Percentiles rank a stretch among this genome's conserved stretches.
Evolutionary conservation across 1,284 basidiomycete genomes (phyloP).

Genomic region (Grifola frondosa): DNA sequence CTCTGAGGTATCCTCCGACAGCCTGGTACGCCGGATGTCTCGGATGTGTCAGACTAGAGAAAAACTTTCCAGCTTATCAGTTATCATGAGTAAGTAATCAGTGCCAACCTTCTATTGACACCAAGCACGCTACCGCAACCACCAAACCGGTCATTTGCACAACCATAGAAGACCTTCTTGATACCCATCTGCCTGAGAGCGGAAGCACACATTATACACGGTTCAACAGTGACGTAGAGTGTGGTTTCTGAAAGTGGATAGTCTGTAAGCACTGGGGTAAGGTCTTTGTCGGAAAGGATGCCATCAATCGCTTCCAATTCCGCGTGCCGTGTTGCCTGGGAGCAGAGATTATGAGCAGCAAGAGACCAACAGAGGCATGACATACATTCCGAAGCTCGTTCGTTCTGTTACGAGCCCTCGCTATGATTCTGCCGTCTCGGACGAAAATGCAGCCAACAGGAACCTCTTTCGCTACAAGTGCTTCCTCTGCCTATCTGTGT

Average conservation of each 20-base stretch:
- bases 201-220: constrained; percentile 98
- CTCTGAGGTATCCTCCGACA: constrained; percentile 80
- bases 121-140: constrained; percentile 95
- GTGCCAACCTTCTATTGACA: constrained; percentile 58
- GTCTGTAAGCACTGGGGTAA: constrained; percentile 49
- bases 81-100: not conserved
- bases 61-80: not conserved
- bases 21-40: constrained; percentile 77
- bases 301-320: constrained; percentile 96
- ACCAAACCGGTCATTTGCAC: constrained; percentile 95
- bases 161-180: constrained; percentile 89
- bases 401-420: constrained; percentile 88
- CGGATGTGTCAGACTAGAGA: constrained; percentile 59
- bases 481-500: constrained; percentile 71
- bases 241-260: constrained; percentile 80
- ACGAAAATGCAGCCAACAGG: constrained; percentile 98
- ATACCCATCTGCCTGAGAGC: constrained; percentile 94
- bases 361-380: constrained; percentile 4
- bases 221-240: constrained; percentile 98
- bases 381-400: constrained; percentile 91
- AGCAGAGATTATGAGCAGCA: not conserved
- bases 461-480: constrained; percentile 83
- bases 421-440: constrained; percentile 73
- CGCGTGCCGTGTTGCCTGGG: constrained; percentile 92
- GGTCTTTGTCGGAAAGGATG: constrained; percentile 66